A percentile compares a stretch with the other conserved stretches of the same genome.
These are phyloP conservation scores for Cryptococcus sp. DNA, from an alignment of 1,284 basidiomycete species.

Conservation along the genomic window DNA sequence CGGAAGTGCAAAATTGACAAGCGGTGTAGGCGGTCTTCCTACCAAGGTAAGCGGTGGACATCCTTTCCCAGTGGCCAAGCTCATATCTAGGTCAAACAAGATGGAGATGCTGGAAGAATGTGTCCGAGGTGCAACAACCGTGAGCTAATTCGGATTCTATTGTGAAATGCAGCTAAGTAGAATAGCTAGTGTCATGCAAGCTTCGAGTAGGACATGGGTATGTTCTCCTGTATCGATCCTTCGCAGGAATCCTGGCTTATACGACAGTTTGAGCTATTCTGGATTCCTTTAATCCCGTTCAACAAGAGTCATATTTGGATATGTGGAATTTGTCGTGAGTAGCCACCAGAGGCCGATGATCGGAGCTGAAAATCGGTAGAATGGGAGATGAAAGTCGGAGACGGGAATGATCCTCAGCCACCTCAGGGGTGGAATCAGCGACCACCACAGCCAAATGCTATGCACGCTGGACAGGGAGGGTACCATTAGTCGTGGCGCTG, in stretches of 20 bases:
- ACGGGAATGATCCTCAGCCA: constrained; percentile 32
- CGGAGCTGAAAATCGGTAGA: constrained; percentile 9
- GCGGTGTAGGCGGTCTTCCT: constrained; percentile 32
- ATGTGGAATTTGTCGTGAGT: constrained; percentile 43
- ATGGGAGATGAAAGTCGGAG: constrained; percentile 35
- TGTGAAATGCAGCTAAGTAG: background rate
- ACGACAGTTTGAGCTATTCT: constrained; percentile 42
- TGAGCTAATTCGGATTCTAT: constrained; percentile 14
- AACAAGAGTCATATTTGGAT: constrained; percentile 36
- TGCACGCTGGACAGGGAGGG: background rate
- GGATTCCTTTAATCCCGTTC: constrained; percentile 43
- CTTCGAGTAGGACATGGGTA: constrained; percentile 10
- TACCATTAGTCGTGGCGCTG: too few relatives aligned
- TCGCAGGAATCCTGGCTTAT: background rate
- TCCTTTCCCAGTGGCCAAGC: too few relatives aligned
- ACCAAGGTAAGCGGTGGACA: constrained; percentile 27
- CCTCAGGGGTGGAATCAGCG: constrained; percentile 16
- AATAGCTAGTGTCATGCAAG: constrained; percentile 7
- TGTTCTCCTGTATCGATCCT: too few relatives aligned
- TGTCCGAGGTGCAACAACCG: constrained; percentile 44
- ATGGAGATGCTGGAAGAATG: constrained; percentile 27
- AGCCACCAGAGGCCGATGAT: background rate
- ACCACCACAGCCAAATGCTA: background rate
- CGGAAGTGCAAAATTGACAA: background rate
- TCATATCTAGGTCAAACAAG: constrained; percentile 30